Evolutionary conservation across 805 yeast genomes (phyloP), one percentile per base, ranked within the genome.

Genomic region (Teunomyces pallodes): DNA sequence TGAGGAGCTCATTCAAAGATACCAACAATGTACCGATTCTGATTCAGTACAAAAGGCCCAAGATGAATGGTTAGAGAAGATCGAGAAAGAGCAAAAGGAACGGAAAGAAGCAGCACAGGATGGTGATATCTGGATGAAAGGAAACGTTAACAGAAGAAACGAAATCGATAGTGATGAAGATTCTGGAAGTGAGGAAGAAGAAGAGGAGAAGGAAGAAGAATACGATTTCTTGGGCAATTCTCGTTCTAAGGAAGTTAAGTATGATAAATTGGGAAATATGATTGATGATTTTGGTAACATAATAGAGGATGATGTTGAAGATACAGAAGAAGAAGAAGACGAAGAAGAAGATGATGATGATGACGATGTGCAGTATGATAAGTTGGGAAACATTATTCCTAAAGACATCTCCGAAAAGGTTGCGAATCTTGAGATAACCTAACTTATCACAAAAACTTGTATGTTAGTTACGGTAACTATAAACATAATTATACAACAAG

Each of bases 1-100:
- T 63, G 79, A 80, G 53, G 97, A 90, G 52, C 69, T 94, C 9
- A 57, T 94, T 12, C 86, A 82, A 43, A 64, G 85, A 5, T 94
- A 94, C 58, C 85, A 84, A 46, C 62, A 77, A 36, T 92, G 98
- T 66, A 82, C 92, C 0, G 96, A 92, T 58, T 77, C 87, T 1
- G 90, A 78, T 1, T 84, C 91, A 5, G 82, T 94, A 0, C 72
- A 76, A 43, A 66, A 60, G 36, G 96, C 90, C 0, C 92, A 94
- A 66, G 81, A 82, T 9, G 80, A 69, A 27, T 92, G 94, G 86
- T 65, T 94, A 56, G 82, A 73, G 17, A 75, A 74, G 57, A 69
- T 88, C 12, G 94, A 89, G 50, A 67, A 70, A 47, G 96, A 88
- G 57, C 79, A 77, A 14, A 74, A 75, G 52, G 83, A 82, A 44